Conservation (phyloP, 495 filamentous ascomycete genomes). For the Trypethelium eluteriae region DNA sequence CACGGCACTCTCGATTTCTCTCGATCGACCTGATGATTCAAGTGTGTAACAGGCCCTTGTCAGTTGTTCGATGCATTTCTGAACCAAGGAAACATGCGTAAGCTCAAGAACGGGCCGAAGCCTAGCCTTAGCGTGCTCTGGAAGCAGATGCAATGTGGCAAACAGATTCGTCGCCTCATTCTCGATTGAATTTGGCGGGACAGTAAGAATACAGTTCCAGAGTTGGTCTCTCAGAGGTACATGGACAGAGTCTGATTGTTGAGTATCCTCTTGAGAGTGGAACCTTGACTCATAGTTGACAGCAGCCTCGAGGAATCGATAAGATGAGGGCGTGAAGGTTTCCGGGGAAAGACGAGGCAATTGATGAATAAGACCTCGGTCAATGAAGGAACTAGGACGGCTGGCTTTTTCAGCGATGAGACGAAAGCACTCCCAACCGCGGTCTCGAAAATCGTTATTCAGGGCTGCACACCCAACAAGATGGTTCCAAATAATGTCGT, state of each 20-base stretch:
- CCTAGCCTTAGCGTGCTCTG: constrained; percentile 37
- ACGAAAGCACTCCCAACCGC: constrained; percentile 47
- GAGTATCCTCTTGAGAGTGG: not conserved
- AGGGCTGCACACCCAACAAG: constrained; percentile 55
- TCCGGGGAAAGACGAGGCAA: constrained; percentile 55
- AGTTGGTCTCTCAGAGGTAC: constrained; percentile 65
- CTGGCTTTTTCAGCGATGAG: constrained; percentile 4
- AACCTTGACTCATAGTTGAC: constrained; percentile 24
- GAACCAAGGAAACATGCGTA: constrained; percentile 69
- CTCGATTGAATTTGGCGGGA: constrained; percentile 62
- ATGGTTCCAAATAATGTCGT: constrained; percentile 56
- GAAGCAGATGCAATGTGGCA: constrained; percentile 67
- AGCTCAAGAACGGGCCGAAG: constrained; percentile 47
- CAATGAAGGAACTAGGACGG: constrained; percentile 44
- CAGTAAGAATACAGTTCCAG: constrained; percentile 73
- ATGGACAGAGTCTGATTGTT: constrained; percentile 25
- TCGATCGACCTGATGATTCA: not conserved
- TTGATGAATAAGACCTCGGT: constrained; percentile 57
- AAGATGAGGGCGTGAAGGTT: constrained; percentile 57
- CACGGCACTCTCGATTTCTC: not conserved
- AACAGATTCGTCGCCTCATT: constrained; percentile 58
- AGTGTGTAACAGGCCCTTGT: not conserved
- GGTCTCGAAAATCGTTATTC: constrained; percentile 48
- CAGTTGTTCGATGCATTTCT: constrained; percentile 61
- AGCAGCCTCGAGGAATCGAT: constrained; percentile 58